Evolutionary conservation across 1,284 basidiomycete genomes (phyloP), one percentile per base, ranked within the genome.

Genomic region (Ganoderma leucocontextum): DNA sequence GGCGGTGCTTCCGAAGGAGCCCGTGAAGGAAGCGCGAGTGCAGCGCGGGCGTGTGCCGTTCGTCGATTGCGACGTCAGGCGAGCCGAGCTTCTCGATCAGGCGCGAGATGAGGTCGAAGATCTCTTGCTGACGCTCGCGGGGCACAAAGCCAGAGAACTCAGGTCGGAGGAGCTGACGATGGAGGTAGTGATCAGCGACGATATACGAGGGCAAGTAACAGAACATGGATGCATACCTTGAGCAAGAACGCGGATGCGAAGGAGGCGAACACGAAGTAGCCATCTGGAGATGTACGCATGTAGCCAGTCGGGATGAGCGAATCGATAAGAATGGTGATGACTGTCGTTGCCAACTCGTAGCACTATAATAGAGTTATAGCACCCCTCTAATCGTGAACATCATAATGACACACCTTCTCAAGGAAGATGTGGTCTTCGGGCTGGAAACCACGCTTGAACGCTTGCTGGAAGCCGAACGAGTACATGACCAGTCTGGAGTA

Each of bases 181-280:
- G 38, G 9, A 55, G 0, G 49, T 17, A 19, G 41, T 41, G 19
- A 49, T 38, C 10, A 69, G 57, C 22, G 15, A 65, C 2, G 7
- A 29, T 13, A 12, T 38, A 2, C 10, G 41, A 25, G 29, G 58
- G 22, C 29, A 35, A n/a, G 2, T 47, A 25, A 57, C 19, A 19
- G 55, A 10, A n/a, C 55, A 8, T 2, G 29, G 13, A 33, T 58
- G 78, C 80, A n/a, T 57, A 91, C 92, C 85, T 94, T 94, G 72
- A 94, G 85, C 65, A 95, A 81, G 80, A 94, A 95, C 0, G 92
- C 94, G 55, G 92, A 93, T 0, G 95, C 95, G 76, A 96, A 96
- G 1, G 93, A 88, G 1, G 92, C 87, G 75, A 95, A 95, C 52
- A 96, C 86, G 74, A 96, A 95, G 77, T 95, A 91, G 9, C 92